Percentiles rank a stretch among this genome's conserved stretches.
phyloP scores from a whole-genome alignment of 257 asterid species.

The Salvia rosmarinus region DNA sequence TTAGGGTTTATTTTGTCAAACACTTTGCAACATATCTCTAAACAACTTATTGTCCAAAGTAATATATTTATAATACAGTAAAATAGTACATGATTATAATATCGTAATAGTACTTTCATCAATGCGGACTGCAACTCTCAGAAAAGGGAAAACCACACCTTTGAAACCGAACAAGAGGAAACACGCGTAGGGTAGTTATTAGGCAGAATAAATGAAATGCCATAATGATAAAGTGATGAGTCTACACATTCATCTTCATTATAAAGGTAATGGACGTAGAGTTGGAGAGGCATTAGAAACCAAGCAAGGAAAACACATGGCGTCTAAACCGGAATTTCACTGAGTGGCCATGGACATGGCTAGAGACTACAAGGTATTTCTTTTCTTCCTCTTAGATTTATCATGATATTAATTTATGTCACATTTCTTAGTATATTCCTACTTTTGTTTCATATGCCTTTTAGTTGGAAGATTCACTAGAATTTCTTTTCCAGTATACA shows the following conservation, averaged over 20 bases:
- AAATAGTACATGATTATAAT: too few relatives aligned
- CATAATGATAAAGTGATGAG: constrained; percentile 26
- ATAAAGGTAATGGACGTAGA: too few relatives aligned
- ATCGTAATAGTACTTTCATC: too few relatives aligned
- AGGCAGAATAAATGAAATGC: constrained; percentile 23
- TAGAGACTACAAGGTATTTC: constrained; percentile 63
- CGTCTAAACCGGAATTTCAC: constrained; percentile 77
- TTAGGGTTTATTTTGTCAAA: too few relatives aligned
- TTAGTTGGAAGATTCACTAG: not conserved
- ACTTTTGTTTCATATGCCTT: not conserved
- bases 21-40: too few relatives aligned
- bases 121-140: too few relatives aligned
- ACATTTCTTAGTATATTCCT: not conserved
- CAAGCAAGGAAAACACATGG: constrained; percentile 46
- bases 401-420: too few relatives aligned
- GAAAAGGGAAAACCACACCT: too few relatives aligned
- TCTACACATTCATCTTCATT: not conserved
- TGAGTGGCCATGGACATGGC: constrained; percentile 87
- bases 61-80: too few relatives aligned
- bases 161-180: not conserved
- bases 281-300: too few relatives aligned
- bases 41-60: too few relatives aligned
- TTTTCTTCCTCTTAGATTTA: not conserved
- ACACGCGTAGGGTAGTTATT: constrained; percentile 33
- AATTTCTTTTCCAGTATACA: not conserved